Evolutionary conservation across 2,329 filamentous ascomycete species (phyloP).

Genomic region (Blastomyces gilchristii): DNA sequence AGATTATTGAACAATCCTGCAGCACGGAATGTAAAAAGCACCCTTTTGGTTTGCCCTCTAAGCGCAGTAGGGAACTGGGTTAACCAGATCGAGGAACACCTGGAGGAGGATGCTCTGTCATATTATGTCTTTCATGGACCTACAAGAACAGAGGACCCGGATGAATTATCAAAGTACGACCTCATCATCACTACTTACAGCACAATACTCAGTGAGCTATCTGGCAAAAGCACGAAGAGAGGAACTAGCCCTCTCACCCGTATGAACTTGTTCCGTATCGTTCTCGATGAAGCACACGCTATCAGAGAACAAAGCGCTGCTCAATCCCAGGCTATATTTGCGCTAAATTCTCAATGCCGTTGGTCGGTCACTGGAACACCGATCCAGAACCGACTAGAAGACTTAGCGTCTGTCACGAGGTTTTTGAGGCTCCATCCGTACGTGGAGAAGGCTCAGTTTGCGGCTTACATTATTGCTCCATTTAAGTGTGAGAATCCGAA

Average conservation of each 20-base stretch:
- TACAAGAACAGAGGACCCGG: constrained; percentile 58
- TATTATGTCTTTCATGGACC: constrained; percentile 82
- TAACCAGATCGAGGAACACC: constrained; percentile 76
- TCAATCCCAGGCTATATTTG: constrained; percentile 75
- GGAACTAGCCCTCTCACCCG: constrained; percentile 56
- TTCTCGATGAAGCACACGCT: constrained; percentile 88
- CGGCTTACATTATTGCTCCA: constrained; percentile 67
- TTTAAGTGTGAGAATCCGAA: constrained; percentile 81
- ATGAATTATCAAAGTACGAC: constrained; percentile 62
- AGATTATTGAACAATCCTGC: constrained; percentile 23
- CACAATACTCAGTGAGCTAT: constrained; percentile 71
- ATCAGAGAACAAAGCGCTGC: constrained; percentile 77
- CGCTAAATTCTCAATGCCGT: constrained; percentile 65
- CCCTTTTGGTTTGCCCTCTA: constrained; percentile 76
- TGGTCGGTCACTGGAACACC: constrained; percentile 98
- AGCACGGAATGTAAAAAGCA: constrained; percentile 58
- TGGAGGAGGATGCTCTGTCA: constrained; percentile 53
- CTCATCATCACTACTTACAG: constrained; percentile 89
- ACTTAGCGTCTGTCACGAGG: constrained; percentile 74
- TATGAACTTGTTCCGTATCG: constrained; percentile 85
- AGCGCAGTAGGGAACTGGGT: constrained; percentile 94
- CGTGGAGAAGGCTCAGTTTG: constrained; percentile 64
- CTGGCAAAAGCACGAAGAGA: constrained; percentile 51
- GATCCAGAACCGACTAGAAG: constrained; percentile 86
- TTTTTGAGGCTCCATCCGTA: constrained; percentile 82